Evolutionary conservation across 2,329 filamentous ascomycete genomes (phyloP).

Genomic region (Blumeriella jaapii): DNA sequence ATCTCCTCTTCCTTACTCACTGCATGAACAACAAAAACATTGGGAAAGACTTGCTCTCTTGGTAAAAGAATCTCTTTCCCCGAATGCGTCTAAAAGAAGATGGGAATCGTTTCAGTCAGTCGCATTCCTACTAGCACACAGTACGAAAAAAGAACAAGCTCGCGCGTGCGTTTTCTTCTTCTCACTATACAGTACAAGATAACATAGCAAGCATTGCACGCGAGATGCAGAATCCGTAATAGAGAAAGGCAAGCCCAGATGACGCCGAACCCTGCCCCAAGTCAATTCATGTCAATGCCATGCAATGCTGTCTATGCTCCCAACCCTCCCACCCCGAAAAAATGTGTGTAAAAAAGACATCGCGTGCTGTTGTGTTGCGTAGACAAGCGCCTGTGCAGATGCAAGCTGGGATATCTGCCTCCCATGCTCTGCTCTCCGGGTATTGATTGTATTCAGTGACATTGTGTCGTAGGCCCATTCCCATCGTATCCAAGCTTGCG

Average conservation of each 20-base stretch:
- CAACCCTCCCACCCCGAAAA: slow-evolving; percentile 7
- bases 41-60: no score
- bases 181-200: slow-evolving; percentile 8
- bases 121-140: slow-evolving; percentile 8
- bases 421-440: slow-evolving; percentile 14
- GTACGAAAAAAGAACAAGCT: not conserved
- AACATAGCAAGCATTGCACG: slow-evolving; percentile 3
- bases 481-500: slow-evolving; percentile 6
- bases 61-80: no score
- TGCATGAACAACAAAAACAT: no score
- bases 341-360: slow-evolving; percentile 8
- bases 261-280: slow-evolving; percentile 7
- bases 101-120: not conserved
- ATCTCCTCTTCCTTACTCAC: no score
- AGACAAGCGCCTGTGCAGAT: not conserved
- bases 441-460: slow-evolving; percentile 4
- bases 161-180: slow-evolving; percentile 2
- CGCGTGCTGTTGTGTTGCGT: not conserved
- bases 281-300: no score
- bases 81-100: not conserved
- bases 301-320: slow-evolving; percentile 7
- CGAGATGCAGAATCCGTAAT: slow-evolving; percentile 1
- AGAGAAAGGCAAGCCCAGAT: slow-evolving; percentile 8
- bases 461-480: slow-evolving; percentile 2
- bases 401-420: slow-evolving; percentile 1